These are phyloP conservation scores for Venturia oleaginea DNA, from an alignment of 2,329 filamentous ascomycete species.

Conservation along the genomic window DNA sequence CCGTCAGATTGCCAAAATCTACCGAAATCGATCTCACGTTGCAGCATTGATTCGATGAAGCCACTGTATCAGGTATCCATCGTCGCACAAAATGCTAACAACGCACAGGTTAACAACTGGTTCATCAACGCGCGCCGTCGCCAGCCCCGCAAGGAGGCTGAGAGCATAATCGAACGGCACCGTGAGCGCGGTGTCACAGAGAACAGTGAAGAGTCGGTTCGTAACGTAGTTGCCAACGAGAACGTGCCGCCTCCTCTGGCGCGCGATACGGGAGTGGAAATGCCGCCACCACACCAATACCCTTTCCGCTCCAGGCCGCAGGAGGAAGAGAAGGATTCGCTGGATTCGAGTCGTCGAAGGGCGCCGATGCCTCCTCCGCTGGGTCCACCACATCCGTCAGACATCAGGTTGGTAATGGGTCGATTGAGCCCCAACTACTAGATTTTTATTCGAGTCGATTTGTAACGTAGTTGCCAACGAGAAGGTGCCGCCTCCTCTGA, in stretches of 20 bases:
- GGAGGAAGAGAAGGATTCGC: background rate
- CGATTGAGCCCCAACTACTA: too few species aligned
- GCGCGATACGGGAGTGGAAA: background rate
- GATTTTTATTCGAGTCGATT: too few species aligned
- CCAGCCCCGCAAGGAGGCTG: conserved; percentile 46
- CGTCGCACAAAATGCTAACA: conserved; percentile 1
- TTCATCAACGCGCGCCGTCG: conserved; percentile 69
- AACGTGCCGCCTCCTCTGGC: background rate
- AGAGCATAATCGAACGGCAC: background rate
- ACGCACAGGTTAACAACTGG: conserved; percentile 59
- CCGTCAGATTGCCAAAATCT: background rate
- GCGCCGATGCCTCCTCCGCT: background rate
- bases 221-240: background rate
- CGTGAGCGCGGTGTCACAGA: conserved; percentile 1
- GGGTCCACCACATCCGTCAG: background rate
- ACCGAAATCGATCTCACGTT: background rate
- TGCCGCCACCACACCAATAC: background rate
- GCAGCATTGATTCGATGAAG: background rate
- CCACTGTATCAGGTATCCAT: background rate
- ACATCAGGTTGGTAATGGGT: too few species aligned
- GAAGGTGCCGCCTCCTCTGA: background rate
- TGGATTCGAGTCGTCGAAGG: background rate
- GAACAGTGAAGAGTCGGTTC: conserved; percentile 1
- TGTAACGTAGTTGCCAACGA: background rate
- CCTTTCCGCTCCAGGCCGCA: background rate